These are phyloP conservation scores for Suillus weaverae DNA, from an alignment of 768 basidiomycete genomes.

Conservation along the genomic window DNA sequence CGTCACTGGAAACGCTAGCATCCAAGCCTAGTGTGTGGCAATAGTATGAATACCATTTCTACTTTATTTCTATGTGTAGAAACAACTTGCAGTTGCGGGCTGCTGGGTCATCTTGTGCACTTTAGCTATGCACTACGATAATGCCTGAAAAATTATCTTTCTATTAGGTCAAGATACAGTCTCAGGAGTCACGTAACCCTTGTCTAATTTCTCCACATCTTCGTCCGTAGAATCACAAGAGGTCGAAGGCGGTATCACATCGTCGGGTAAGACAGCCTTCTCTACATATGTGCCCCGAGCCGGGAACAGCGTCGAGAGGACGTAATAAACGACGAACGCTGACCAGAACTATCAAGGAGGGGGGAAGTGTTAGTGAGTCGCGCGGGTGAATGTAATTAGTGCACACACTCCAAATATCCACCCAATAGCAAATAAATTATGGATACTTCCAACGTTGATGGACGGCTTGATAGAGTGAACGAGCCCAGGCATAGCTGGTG, in stretches of 20 bases:
- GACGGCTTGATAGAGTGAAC: constrained; percentile 68
- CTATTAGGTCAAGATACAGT: neutral
- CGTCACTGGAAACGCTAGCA: neutral
- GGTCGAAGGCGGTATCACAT: neutral
- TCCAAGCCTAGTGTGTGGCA: neutral
- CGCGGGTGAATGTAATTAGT: neutral
- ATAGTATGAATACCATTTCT: neutral
- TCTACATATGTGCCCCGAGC: constrained; percentile 9
- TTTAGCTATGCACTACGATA: neutral
- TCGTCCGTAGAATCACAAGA: constrained; percentile 1
- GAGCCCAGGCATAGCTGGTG: constrained; percentile 76
- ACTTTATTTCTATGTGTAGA: neutral
- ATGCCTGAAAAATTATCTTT: neutral
- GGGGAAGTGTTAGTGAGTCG: neutral
- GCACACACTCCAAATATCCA: constrained; percentile 13
- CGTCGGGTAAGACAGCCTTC: constrained; percentile 9
- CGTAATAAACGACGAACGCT: constrained; percentile 9
- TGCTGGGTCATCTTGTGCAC: neutral
- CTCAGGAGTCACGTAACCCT: neutral
- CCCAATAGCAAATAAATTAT: constrained; percentile 10
- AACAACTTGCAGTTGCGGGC: neutral
- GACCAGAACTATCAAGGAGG: constrained; percentile 7
- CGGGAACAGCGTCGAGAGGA: constrained; percentile 10
- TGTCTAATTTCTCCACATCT: constrained; percentile 4
- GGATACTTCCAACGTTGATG: constrained; percentile 32